Base-by-base conservation (phyloP, 805 yeast species). In the Metschnikowia gelsemii region DNA sequence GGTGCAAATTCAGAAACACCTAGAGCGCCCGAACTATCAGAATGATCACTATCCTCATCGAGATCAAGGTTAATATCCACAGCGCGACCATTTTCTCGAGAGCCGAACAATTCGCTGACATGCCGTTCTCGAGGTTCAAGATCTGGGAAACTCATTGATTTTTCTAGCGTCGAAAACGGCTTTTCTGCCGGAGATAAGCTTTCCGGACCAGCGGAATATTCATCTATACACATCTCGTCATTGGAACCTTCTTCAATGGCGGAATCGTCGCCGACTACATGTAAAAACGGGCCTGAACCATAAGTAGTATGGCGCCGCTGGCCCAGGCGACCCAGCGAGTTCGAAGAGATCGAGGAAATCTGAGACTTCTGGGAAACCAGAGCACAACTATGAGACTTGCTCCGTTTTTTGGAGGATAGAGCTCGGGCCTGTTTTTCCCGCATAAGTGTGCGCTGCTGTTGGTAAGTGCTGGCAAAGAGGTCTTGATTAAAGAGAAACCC, bases 401-500 rank as follows among this genome's bases (percentile, higher is more conserved):
- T 46, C 11, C 52, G 31, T 25, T 36, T 40, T 36, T 48, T 46
- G 7, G 46, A 28, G 18, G 21, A 13, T 1, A 38, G 19, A 2
- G 27, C 58, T 32, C 66, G 51, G 11, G 47, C 48, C 43, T 57
- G 64, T 41, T 57, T 50, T 44, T 68, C 73, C 37, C 58, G 60
- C 12, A 65, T 68, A 8, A 61, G 33, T 4, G 70, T 56, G 35
- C 62, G 49, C 59, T 61, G 69, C 43, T 84, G 90, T 54, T 82
- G 86, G 57, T 79, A 80, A 21, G 82, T 80, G 1, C 82, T 70
- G 2, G 88, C 90, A 69, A 83, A 84, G 33, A 83, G 62, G 52
- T 84, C 90, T 55, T 84, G 90, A 57, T 84, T 84, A 78, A 87
- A 84, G 2, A 76, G 61, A 52, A 84, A 84, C 2, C 93, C 93